phyloP scores from a whole-genome alignment of 179 eudicot genomes.

The Spinacia oleracea region DNA sequence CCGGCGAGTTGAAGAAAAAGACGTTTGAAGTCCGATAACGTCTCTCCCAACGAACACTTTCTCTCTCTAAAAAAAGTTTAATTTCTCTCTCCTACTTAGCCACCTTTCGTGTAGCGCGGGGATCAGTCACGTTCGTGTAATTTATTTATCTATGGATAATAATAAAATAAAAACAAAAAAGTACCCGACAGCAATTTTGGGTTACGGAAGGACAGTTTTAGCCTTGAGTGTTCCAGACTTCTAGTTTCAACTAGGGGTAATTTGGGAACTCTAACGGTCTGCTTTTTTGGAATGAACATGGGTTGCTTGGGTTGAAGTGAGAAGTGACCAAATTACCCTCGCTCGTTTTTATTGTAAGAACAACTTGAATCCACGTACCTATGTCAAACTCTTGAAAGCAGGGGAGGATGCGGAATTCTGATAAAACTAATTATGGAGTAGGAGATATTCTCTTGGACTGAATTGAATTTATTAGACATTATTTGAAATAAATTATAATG shows the following conservation, averaged over 20 bases:
- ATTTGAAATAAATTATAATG: too few species aligned
- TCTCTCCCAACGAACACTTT: constrained; percentile 36
- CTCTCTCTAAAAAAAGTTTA: constrained; percentile 32
- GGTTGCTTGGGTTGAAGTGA: constrained; percentile 18
- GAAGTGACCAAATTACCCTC: constrained; percentile 40
- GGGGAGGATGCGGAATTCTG: too few species aligned
- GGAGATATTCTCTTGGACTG: too few species aligned
- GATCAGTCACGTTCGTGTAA: constrained; percentile 47
- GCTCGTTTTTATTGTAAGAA: too few species aligned
- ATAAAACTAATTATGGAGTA: too few species aligned
- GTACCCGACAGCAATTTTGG: constrained; percentile 31
- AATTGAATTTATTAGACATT: too few species aligned
- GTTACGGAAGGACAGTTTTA: constrained; percentile 10
- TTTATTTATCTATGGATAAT: constrained; percentile 14
- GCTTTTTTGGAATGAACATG: constrained; percentile 47
- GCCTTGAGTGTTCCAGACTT: constrained; percentile 22
- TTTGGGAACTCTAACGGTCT: constrained; percentile 38
- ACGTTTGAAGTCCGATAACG: constrained; percentile 64
- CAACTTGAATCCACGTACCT: too few species aligned
- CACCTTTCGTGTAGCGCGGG: constrained; percentile 53
- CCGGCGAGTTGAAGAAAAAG: constrained; percentile 40
- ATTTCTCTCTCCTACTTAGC: constrained; percentile 35
- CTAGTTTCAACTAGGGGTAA: constrained; percentile 21
- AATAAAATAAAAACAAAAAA: background rate
- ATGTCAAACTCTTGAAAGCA: too few species aligned